Percentiles rank a stretch among this genome's conserved stretches.
Conservation (phyloP, 768 basidiomycete genomes). For the Tricholoma bakamatsutake region DNA sequence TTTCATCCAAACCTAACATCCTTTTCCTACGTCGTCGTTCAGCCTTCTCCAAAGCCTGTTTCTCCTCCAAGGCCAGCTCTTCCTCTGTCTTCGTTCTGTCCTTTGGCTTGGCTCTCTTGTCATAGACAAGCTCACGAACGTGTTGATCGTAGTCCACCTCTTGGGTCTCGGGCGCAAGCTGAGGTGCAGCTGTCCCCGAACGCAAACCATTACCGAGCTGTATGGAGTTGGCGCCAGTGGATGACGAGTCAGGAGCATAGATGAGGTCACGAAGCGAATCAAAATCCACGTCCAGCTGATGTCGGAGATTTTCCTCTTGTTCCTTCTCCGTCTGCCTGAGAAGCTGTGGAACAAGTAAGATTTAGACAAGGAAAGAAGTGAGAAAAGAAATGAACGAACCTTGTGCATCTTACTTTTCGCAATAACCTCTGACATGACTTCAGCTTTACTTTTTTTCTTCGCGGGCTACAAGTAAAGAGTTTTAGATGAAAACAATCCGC, state of each 20-base stretch:
- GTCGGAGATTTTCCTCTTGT: conserved; percentile 77
- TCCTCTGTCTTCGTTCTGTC: conserved; percentile 96
- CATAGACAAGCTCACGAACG: conserved; percentile 90
- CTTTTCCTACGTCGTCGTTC: conserved; percentile 73
- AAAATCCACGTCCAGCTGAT: conserved; percentile 86
- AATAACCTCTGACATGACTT: conserved; percentile 97
- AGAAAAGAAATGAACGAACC: conserved; percentile 36
- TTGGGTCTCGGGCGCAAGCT: conserved; percentile 23
- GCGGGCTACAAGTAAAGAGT: conserved; percentile 44
- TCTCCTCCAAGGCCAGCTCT: conserved; percentile 85
- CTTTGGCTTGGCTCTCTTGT: conserved; percentile 89
- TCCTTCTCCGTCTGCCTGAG: conserved; percentile 86
- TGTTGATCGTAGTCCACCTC: conserved; percentile 85
- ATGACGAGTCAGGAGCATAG: conserved; percentile 46
- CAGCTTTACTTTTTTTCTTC: conserved; percentile 86
- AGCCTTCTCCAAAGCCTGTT: conserved; percentile 79
- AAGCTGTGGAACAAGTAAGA: conserved; percentile 39
- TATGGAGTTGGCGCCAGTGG: conserved; percentile 31
- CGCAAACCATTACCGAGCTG: conserved; percentile 21
- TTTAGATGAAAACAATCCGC: background rate
- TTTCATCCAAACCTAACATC: conserved; percentile 79
- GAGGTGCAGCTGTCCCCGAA: conserved; percentile 11
- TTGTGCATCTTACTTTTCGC: conserved; percentile 97
- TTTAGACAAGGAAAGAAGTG: background rate
- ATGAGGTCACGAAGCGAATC: conserved; percentile 74